Percentiles rank a stretch among this genome's conserved stretches.
Conservation (phyloP, 257 asterid genomes). For the Solanum paucissectum region DNA sequence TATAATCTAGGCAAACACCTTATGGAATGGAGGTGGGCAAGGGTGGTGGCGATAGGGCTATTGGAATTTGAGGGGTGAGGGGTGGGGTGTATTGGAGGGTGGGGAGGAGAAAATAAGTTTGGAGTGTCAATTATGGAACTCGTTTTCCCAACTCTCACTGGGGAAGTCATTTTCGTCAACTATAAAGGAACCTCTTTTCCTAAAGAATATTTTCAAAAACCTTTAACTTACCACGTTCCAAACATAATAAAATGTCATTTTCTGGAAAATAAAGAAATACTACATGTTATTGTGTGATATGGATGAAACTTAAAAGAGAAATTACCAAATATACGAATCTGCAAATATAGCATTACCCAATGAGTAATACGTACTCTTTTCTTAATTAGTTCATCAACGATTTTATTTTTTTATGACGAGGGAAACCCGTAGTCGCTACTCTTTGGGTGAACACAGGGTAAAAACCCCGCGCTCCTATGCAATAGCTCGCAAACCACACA, state of each 20-base stretch:
- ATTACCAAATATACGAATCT: not conserved
- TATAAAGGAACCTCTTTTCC: not conserved
- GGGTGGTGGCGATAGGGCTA: not conserved
- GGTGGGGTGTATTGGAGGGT: not conserved
- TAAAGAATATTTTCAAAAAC: not conserved
- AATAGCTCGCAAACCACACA: not conserved
- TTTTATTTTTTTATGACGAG: too few relatives aligned
- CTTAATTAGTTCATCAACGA: not conserved
- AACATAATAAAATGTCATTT: not conserved
- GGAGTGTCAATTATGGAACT: not conserved
- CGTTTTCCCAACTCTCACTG: not conserved
- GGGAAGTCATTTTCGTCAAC: not conserved
- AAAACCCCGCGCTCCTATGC: not conserved
- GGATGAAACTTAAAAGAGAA: not conserved
- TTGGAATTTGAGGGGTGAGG: not conserved
- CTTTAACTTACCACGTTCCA: not conserved
- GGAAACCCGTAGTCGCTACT: not conserved
- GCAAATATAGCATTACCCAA: not conserved
- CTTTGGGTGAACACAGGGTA: not conserved
- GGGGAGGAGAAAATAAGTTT: not conserved
- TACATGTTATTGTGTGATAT: not conserved
- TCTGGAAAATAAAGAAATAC: not conserved
- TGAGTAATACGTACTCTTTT: not conserved
- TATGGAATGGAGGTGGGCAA: not conserved
- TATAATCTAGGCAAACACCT: not conserved